phyloP scores from a whole-genome alignment of 2,329 filamentous ascomycete genomes.

The Arthrobotrys pseudoclavata region DNA sequence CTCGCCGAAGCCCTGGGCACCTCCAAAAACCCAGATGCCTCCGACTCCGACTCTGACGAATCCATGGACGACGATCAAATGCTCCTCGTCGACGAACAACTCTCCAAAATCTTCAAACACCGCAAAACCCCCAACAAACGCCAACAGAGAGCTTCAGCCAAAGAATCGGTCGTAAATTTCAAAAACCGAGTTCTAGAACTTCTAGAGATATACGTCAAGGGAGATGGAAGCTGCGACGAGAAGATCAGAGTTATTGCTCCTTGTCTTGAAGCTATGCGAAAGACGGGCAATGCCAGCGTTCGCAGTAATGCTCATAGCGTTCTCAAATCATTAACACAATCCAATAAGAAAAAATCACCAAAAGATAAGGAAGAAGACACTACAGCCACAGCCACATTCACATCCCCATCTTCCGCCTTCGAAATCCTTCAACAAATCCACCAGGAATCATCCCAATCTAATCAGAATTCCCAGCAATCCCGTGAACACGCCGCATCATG shows the following conservation, averaged over 20 bases:
- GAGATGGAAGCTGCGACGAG: slow-evolving; percentile 69
- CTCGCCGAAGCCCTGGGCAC: slow-evolving; percentile 83
- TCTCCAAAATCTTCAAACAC: slow-evolving; percentile 87
- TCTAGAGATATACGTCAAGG: slow-evolving; percentile 84
- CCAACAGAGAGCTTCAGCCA: slow-evolving; percentile 87
- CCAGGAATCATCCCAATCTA: slow-evolving; percentile 31
- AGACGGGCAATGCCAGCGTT: slow-evolving; percentile 36
- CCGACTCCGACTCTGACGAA: slow-evolving; percentile 74
- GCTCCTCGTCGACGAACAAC: slow-evolving; percentile 86
- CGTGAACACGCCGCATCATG: slow-evolving; percentile 47
- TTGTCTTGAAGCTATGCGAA: slow-evolving; percentile 48
- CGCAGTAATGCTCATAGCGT: slow-evolving; percentile 40
- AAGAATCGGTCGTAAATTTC: slow-evolving; percentile 90
- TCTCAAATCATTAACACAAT: slow-evolving; percentile 42
- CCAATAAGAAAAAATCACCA: slow-evolving; percentile 37
- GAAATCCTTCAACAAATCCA: slow-evolving; percentile 42
- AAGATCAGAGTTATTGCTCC: slow-evolving; percentile 47
- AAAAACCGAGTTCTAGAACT: slow-evolving; percentile 94
- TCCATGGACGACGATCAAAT: slow-evolving; percentile 98
- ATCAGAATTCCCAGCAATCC: slow-evolving; percentile 22
- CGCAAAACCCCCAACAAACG: slow-evolving; percentile 78
- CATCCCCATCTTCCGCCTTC: slow-evolving; percentile 34
- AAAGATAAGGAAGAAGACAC: slow-evolving; percentile 54
- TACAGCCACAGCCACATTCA: slow-evolving; percentile 2
- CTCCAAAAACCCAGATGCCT: slow-evolving; percentile 67